A percentile compares a stretch with the other conserved stretches of the same genome.
Conservation (phyloP, 1,284 basidiomycete species). For the Albatrellus sp. region DNA sequence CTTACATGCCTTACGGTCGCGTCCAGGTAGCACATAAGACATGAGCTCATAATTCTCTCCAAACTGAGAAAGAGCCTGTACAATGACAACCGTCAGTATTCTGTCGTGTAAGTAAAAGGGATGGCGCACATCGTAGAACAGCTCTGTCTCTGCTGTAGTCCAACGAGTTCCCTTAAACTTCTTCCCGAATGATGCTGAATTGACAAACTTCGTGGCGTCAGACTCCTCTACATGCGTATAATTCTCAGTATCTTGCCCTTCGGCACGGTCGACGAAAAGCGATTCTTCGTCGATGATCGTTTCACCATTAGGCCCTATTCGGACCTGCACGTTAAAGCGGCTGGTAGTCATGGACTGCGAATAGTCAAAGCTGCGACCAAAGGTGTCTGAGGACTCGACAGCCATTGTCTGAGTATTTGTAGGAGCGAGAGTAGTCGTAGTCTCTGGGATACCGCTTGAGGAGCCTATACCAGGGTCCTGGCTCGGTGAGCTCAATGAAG, state of each 20-base stretch:
- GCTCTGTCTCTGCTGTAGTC: conserved; percentile 76
- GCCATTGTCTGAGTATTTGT: conserved; percentile 2
- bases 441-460: not conserved
- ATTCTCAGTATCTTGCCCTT: conserved; percentile 48
- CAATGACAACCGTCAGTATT: not conserved
- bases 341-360: conserved; percentile 47
- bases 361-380: conserved; percentile 55
- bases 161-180: conserved; percentile 68
- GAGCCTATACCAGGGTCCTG: conserved; percentile 1
- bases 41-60: conserved; percentile 91
- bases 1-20: conserved; percentile 82
- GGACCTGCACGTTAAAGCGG: conserved; percentile 69
- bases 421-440: not conserved
- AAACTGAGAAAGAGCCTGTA: conserved; percentile 72
- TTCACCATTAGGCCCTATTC: conserved; percentile 72
- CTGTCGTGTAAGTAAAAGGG: conserved; percentile 2
- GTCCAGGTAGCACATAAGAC: conserved; percentile 70
- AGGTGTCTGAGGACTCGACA: conserved; percentile 1
- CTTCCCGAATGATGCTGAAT: conserved; percentile 73
- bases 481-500: conserved; percentile 11
- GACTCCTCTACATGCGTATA: conserved; percentile 78
- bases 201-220: conserved; percentile 73
- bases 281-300: conserved; percentile 75
- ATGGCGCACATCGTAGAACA: conserved; percentile 65
- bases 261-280: conserved; percentile 57